Base-by-base conservation (phyloP, 116 monocot species). In the Dioscorea cayenensis region DNA sequence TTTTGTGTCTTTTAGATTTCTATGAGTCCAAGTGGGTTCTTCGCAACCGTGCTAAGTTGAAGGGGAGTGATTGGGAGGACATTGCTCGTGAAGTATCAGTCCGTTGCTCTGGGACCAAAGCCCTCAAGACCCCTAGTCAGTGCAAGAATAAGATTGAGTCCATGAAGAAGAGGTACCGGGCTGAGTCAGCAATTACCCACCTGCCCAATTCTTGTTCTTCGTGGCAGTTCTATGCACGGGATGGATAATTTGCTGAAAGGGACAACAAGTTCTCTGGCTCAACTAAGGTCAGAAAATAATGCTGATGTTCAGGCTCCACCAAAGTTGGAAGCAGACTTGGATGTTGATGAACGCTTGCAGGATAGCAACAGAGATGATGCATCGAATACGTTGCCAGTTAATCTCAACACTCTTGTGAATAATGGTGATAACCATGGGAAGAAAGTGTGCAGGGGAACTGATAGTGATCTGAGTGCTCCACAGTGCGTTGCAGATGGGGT, bases 91-190 rank as follows among this genome's bases (percentile, higher is more conserved):
- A 84, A 22, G 86, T 90, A 21, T 90, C 86, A 3, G 51, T 49
- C n/a, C 60, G 80, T 19, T 75, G 69, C 23, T 74, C 77, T 0
- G 76, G 77, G 22, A 66, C 64, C n/a, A 90, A 76, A 66, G 66
- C 58, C 22, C 16, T 36, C 4, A 90, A 86, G 78, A 90, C 81
- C n/a, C 81, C 90, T 27, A 90, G 63, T 65, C 90, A 90, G 63
- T 90, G 90, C 86, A 90, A 90, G 90, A 90, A 90, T 84, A 90
- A 90, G 80, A 82, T 90, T 32, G 90, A 90, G 76, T 86, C 90
- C 1, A 86, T 90, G 90, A 90, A 90, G 84, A 90, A 90, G 76
- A 43, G 90, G 55, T 90, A 80, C 75, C 74, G 90, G 13, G 69
- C 86, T 18, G 90, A 90, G 75, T 78, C 84, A 3, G 79, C 82